Conservation (phyloP, 106 monocot species). For the Chionographis japonica region DNA sequence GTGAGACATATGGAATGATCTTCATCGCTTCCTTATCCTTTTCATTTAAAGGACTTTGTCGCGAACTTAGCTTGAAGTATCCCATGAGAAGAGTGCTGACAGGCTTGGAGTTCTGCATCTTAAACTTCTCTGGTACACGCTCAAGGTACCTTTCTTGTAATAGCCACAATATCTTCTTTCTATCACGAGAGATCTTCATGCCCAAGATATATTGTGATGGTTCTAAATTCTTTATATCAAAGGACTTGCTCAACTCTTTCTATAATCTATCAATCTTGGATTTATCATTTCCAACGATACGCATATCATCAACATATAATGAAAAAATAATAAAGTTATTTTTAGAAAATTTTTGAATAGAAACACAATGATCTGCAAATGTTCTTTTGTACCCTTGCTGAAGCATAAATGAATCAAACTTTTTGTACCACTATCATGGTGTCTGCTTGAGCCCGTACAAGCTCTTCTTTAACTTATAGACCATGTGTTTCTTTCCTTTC, state of each 20-base stretch:
- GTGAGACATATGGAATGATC: neutral
- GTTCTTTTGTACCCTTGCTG: neutral
- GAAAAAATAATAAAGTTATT: neutral
- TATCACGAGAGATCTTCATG: neutral
- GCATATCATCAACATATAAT: neutral
- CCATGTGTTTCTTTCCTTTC: neutral
- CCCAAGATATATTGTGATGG: neutral
- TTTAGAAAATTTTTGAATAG: neutral
- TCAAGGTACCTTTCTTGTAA: constrained; percentile 8
- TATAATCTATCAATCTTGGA: neutral
- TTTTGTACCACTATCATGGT: neutral
- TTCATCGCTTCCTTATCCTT: constrained; percentile 5
- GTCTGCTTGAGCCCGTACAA: neutral
- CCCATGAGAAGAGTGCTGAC: too few species aligned
- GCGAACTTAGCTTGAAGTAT: too few species aligned
- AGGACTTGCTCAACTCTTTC: neutral
- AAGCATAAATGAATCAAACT: too few species aligned
- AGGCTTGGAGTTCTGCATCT: too few species aligned
- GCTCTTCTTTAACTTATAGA: neutral
- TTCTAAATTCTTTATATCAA: constrained; percentile 4
- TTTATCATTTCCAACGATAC: neutral
- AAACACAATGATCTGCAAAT: neutral
- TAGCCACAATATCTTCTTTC: constrained; percentile 6
- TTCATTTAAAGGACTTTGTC: neutral
- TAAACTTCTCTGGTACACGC: constrained; percentile 6